Evolutionary conservation across 495 filamentous ascomycete species (phyloP).

Genomic region (Copromyces sp.): DNA sequence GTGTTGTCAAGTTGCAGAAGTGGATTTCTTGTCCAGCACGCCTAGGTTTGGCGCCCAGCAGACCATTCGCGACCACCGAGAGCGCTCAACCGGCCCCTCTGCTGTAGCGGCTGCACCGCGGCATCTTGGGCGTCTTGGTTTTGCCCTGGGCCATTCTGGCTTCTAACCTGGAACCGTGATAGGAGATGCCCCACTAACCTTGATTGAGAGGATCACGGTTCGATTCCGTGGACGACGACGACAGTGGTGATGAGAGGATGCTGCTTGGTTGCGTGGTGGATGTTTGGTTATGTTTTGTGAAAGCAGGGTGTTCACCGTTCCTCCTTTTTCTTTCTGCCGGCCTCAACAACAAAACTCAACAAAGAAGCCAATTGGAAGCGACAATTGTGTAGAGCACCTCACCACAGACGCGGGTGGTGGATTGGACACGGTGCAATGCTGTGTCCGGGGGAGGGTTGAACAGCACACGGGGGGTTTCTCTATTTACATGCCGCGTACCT

Average conservation of each 20-base stretch:
- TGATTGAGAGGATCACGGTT: background rate
- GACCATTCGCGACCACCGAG: background rate
- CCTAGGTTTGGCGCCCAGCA: background rate
- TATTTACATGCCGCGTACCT: background rate
- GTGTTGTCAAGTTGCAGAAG: background rate
- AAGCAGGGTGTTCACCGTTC: background rate
- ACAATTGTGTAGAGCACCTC: background rate
- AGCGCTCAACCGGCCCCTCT: background rate
- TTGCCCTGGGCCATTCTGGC: background rate
- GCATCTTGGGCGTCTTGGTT: background rate
- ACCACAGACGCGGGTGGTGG: background rate
- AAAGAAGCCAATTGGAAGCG: conserved; percentile 1
- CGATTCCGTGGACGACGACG: background rate
- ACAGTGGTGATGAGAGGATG: background rate
- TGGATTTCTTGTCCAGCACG: background rate
- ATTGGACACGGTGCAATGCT: background rate
- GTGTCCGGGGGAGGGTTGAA: background rate
- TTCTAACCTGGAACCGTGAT: background rate
- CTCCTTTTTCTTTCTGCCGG: background rate
- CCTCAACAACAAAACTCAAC: background rate
- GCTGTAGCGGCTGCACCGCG: background rate
- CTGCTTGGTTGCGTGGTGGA: background rate
- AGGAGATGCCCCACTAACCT: background rate
- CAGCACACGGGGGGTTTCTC: background rate
- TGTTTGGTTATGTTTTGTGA: background rate